A percentile compares a stretch with the other conserved stretches of the same genome.
These are phyloP conservation scores for Debaryomycetaceae sp. DNA, from an alignment of 1,139 yeast species.

Conservation along the genomic window DNA sequence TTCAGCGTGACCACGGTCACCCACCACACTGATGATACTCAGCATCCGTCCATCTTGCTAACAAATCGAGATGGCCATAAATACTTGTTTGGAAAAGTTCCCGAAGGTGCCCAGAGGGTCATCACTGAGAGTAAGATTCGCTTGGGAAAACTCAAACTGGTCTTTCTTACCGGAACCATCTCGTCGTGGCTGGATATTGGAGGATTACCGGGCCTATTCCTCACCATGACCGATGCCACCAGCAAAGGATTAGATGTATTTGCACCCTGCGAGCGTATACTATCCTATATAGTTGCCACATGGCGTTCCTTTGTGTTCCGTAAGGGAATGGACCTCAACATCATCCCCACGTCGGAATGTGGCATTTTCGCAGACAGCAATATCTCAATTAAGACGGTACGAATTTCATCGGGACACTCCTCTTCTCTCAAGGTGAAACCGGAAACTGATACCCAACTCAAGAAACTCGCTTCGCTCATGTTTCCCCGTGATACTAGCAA, in stretches of 20 bases:
- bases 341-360: constrained; percentile 25
- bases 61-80: constrained; percentile 41
- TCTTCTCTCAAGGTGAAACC: background rate
- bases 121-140: constrained; percentile 44
- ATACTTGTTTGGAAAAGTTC: constrained; percentile 67
- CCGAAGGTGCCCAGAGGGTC: constrained; percentile 80
- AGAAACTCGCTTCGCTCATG: constrained; percentile 31
- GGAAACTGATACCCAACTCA: constrained; percentile 11
- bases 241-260: constrained; percentile 33
- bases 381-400: constrained; percentile 43
- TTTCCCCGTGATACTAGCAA: constrained; percentile 36
- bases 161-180: constrained; percentile 67
- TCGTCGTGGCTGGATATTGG: constrained; percentile 64
- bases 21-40: constrained; percentile 51
- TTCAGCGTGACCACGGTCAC: constrained; percentile 31
- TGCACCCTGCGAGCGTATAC: constrained; percentile 25
- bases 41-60: constrained; percentile 49
- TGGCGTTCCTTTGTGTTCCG: constrained; percentile 91
- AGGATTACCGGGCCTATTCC: constrained; percentile 81
- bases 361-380: constrained; percentile 38
- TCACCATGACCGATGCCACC: constrained; percentile 81
- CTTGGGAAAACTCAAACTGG: constrained; percentile 45
- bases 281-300: constrained; percentile 51
- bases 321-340: constrained; percentile 52
- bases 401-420: constrained; percentile 3